phyloP scores from a whole-genome alignment of 345 rosid genomes.

The Pelargonium nanum region DNA sequence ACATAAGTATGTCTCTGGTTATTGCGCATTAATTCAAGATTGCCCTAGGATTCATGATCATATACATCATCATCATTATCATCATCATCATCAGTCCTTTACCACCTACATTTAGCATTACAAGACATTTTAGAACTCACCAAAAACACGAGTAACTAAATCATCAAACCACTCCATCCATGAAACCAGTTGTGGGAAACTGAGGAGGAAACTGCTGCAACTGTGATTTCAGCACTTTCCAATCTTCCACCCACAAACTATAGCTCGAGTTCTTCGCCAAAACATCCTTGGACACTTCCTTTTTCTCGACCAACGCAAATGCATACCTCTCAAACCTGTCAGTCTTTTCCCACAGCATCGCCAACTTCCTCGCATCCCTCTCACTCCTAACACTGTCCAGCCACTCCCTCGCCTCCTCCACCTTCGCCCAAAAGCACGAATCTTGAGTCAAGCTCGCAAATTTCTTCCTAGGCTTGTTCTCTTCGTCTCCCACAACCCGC shows the following conservation, averaged over 20 bases:
- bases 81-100: too few species aligned
- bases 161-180: neutral
- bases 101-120: too few species aligned
- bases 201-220: constrained; percentile 11
- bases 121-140: too few species aligned
- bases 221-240: constrained; percentile 22
- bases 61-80: too few species aligned
- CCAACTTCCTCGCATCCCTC: constrained; percentile 15
- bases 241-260: constrained; percentile 37
- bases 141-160: too few species aligned
- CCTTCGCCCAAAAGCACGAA: constrained; percentile 75
- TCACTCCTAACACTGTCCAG: constrained; percentile 31
- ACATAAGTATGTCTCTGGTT: too few species aligned
- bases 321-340: constrained; percentile 33
- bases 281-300: constrained; percentile 65
- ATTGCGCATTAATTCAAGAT: too few species aligned
- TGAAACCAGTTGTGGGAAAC: neutral
- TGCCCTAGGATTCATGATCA: too few species aligned
- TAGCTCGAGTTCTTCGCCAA: constrained; percentile 58
- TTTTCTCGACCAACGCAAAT: constrained; percentile 22
- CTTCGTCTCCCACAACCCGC: constrained; percentile 3
- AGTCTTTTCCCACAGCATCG: constrained; percentile 24
- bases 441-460: constrained; percentile 64
- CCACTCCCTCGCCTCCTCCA: constrained; percentile 66
- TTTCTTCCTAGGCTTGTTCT: constrained; percentile 28